Base-by-base conservation (phyloP, 345 rosid genomes). In the Hibiscus tridactylites region DNA sequence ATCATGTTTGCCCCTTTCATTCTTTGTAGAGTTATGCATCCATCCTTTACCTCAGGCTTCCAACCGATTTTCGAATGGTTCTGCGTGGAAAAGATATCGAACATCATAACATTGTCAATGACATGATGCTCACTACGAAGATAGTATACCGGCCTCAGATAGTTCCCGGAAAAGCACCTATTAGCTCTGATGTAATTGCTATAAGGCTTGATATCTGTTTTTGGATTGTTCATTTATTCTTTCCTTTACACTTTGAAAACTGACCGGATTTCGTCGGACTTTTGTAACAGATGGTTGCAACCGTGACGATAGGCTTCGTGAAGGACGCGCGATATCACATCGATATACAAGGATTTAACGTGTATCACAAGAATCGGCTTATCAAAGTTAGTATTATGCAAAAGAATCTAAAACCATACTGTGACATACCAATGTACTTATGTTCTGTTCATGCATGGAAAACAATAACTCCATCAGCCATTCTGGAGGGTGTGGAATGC, bases 401-500 rank as follows among this genome's bases (percentile, higher is more conserved):
- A 63, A 35, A 35, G 49, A 35, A 35, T 63, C 28, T 37, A 63
- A 37, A 35, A 35, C 2, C 24, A 8, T 63, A 11, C 47, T 47
- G 26, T 35, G 47, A 62, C 13, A 62, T 44, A n/a, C 24, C 47
- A 37, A 3, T 37, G 26, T 8, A 17, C 21, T 42, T 42, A 44
- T 65, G 53, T 65, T 42, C 2, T 26, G 1, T 26, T 42, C 16
- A 21, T 39, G 29, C 29, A 19, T 42, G 52, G 52, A 39, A 64
- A 61, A 11, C 42, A 54, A 33, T 11, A 64, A 64, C 68, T 10
- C 52, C 50, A 61, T 66, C 87, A 92, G 92, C 96, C 97, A 50
- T 92, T 87, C 75, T 90, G 91, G 96, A 88, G 96, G 79, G 85
- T 90, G 5, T 88, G 96, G 96, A 88, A 86, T 79, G 86, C 94